Conservation (phyloP, 768 basidiomycete genomes). For the Macrolepiota dolichaula region DNA sequence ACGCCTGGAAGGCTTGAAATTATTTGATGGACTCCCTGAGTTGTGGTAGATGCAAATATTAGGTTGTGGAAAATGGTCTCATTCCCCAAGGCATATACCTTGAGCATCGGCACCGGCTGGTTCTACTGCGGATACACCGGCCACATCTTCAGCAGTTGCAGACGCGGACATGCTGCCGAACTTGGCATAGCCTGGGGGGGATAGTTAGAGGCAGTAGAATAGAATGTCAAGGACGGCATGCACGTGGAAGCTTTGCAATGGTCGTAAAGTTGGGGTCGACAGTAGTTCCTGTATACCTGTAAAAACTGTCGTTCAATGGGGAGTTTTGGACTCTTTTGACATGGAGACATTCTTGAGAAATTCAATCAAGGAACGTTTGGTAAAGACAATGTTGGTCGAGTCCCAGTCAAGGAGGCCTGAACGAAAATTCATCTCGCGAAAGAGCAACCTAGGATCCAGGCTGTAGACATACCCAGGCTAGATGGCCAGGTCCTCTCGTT, state of each 20-base stretch:
- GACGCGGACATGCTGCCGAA: slow-evolving; percentile 58
- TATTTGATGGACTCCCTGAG: slow-evolving; percentile 20
- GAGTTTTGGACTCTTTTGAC: not conserved
- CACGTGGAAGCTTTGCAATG: slow-evolving; percentile 75
- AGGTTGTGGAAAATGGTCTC: not conserved
- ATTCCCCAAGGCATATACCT: not conserved
- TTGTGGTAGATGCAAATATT: not conserved
- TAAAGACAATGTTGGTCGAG: slow-evolving; percentile 70
- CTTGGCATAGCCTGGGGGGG: slow-evolving; percentile 58
- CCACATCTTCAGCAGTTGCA: slow-evolving; percentile 14
- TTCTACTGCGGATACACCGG: not conserved
- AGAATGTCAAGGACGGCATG: slow-evolving; percentile 15
- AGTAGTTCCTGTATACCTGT: slow-evolving; percentile 69
- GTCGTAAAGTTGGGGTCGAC: slow-evolving; percentile 75
- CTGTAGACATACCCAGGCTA: slow-evolving; percentile 45
- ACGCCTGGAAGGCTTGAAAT: slow-evolving; percentile 53
- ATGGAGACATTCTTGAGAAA: slow-evolving; percentile 61
- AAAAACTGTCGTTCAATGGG: not conserved
- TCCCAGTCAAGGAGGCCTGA: slow-evolving; percentile 84
- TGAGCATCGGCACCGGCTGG: slow-evolving; percentile 9
- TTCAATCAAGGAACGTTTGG: slow-evolving; percentile 71
- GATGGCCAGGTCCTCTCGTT: slow-evolving; percentile 75
- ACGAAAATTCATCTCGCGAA: not conserved
- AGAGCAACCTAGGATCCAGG: too few species aligned
- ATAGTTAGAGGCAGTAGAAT: not conserved